Evolutionary conservation across 2,329 filamentous ascomycete species (phyloP), one percentile per base, ranked within the genome.

Genomic region (Colletotrichum sojae): DNA sequence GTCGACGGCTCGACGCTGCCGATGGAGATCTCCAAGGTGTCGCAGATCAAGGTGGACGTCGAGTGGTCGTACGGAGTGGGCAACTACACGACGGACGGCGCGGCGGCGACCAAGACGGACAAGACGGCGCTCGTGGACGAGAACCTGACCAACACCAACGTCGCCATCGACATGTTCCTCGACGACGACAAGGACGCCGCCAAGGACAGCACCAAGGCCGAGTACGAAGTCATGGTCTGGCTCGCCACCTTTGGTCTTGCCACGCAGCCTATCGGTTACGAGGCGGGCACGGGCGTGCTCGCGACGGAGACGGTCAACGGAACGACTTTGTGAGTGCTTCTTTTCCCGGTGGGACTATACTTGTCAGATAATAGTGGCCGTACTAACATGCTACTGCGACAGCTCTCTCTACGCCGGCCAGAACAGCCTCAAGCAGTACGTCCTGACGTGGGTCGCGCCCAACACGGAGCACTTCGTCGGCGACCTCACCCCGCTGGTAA

Each of bases 101-200:
- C 15, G 3, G 36, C 67, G 4, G 63, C 67, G 8, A 73, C 77
- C 1, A 75, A 76, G 12, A 83, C 82, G 2, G 78, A 82, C 65
- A 67, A 76, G 3, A 43, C 75, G 0, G 74, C 75, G 0, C 76
- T 88, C 13, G 73, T 69, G 6, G 31, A 36, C 3, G 68, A 76
- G 0, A 75, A 77, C n/a, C 70, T 74, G 0, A 76, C 87, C 67
- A 86, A 87, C 72, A 78, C 85, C 75, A 89, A 89, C 79, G 86
- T 89, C 40, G 86, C 86, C 43, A 79, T 89, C 69, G 87, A 89
- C 78, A 86, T 89, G 82, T 89, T 89, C 76, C 76, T 89, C 62
- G 86, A 88, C 71, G 74, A 73, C 27, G 80, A 86, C 74, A 74
- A 81, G 62, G 73, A 71, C 1, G 81, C 75, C 0, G 78, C 87